Base-by-base conservation (phyloP, 768 basidiomycete genomes). In the Dendrothele bispora region DNA sequence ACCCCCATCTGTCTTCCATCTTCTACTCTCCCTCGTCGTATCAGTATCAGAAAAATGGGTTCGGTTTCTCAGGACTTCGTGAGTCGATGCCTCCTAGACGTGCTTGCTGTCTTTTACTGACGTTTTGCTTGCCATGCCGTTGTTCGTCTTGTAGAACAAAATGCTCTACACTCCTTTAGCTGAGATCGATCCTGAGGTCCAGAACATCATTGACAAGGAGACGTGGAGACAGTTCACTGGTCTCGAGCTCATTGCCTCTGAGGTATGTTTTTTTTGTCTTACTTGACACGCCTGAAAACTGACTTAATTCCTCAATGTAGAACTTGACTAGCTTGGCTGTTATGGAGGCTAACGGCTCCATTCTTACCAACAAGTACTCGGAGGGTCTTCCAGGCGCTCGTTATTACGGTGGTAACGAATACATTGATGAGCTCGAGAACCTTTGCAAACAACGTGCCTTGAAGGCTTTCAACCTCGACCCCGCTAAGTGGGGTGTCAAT, bases 311-410 rank as follows among this genome's bases (percentile, higher is more conserved):
- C 43, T 18, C 34, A 10, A 10, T 24, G 25, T 53, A 95, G 95
- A 98, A 98, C 76, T 73, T 99, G 79, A 98, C 97, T 50, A 93
- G 92, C 59, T 79, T 83, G 60, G 93, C 95, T 21, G 86, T 91
- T 43, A 95, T 98, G 88, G 91, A 98, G 71, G 95, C 95, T 54
- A 98, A 98, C 71, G 97, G 97, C 41, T 98, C 95, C 46, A 95
- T 99, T 66, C 69, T 98, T 64, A 98, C 95, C 65, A 97, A 97
- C 84, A 98, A 98, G 74, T 97, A 97, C 78, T 98, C 97, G 18
- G 97, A 98, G 72, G 97, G 97, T 77, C 91, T 98, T 39, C 97
- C 97, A n/a, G 84, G 82, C 46, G 95, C 94, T 37, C 86, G 95
- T 49, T 97, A 97, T 73, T 98, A 95, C 58, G 94, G 93, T 60